Percentiles rank a stretch among this genome's conserved stretches.
These are phyloP conservation scores for Zymoseptoria brevis DNA, from an alignment of 2,329 filamentous ascomycete species.

Conservation along the genomic window DNA sequence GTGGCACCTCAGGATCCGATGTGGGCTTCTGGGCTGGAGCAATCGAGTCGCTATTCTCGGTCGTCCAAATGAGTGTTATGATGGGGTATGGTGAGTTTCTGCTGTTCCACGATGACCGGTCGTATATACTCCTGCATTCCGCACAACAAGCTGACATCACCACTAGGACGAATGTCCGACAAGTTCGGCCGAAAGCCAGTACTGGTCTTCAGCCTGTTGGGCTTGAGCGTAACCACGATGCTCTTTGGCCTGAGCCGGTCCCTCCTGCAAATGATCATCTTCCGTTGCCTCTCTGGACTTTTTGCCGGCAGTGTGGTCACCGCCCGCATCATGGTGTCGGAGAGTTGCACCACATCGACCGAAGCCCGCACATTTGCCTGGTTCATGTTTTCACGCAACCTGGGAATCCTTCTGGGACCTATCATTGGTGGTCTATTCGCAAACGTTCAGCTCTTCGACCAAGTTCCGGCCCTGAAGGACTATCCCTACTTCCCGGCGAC, in stretches of 20 bases:
- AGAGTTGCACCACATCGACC: constrained; percentile 60
- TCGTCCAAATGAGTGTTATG: constrained; percentile 68
- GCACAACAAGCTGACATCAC: too few species aligned
- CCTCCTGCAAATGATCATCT: constrained; percentile 65
- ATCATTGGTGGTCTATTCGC: constrained; percentile 60
- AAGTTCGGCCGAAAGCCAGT: constrained; percentile 64
- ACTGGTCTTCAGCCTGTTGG: constrained; percentile 59
- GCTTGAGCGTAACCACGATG: constrained; percentile 52
- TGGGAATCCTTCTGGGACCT: constrained; percentile 66
- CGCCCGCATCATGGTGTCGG: constrained; percentile 67
- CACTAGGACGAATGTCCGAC: constrained; percentile 50
- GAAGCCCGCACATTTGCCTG: constrained; percentile 67
- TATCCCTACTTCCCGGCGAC: constrained; percentile 49
- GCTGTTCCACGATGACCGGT: background rate
- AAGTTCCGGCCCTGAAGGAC: constrained; percentile 45
- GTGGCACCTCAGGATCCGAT: too few species aligned
- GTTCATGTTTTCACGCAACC: constrained; percentile 64
- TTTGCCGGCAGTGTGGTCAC: constrained; percentile 69
- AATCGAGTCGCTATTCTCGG: constrained; percentile 63
- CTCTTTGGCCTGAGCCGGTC: constrained; percentile 62
- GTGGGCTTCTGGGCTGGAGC: constrained; percentile 55
- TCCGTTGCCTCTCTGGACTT: constrained; percentile 61
- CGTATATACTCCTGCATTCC: too few species aligned
- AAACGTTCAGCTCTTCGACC: constrained; percentile 53
- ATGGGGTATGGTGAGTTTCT: constrained; percentile 53